Base-by-base conservation (phyloP, 148 eudicot species). In the Oxyria digyna region DNA sequence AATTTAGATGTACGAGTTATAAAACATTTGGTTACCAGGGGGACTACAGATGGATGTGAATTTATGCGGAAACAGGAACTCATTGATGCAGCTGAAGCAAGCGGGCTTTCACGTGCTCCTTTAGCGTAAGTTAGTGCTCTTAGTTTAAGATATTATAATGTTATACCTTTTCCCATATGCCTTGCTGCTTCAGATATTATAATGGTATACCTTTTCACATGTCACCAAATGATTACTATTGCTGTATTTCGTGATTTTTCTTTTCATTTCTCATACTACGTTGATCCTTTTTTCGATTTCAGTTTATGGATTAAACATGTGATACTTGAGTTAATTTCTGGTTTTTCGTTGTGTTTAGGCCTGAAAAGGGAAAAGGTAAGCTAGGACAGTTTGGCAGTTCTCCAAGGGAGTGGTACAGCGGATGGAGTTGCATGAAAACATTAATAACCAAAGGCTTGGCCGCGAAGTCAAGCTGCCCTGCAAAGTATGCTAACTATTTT, bases 81-180 rank as follows among this genome's bases (percentile, higher is more conserved):
- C 59, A 90, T 94, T 75, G 96, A 88, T 83, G 93, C 88, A 67
- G 96, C 99, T 79, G 99, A 94, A 78, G 87, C 93, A 23, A 94
- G 97, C 76, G 99, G 98, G 52, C 96, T 94, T 62, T 84, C 97
- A 71, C 91, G 96, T 59, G 91, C 73, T 13, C 88, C 98, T 50
- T 80, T 94, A 70, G 78, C 32, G 98, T 90, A 86, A 73, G 91
- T 67, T 72, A 24, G 71, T 15, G 21, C 33, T 62, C 20, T 42
- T 59, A 23, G 32, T 54, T 8, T 54, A 23, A 54, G 13, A 54
- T 54, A 24, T 10, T 54, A 23, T 26, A 26, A 24, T 54, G 62
- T 54, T 54, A 23, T 54, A 29, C 29, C 14, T 52, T 45, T 52
- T 8, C 31, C 29, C 59, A n/a, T 52, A 3, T 52, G 21, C 12